Evolutionary conservation across 306 rosid species (phyloP), one percentile per base, ranked within the genome.

Genomic region (Corylus americana): DNA sequence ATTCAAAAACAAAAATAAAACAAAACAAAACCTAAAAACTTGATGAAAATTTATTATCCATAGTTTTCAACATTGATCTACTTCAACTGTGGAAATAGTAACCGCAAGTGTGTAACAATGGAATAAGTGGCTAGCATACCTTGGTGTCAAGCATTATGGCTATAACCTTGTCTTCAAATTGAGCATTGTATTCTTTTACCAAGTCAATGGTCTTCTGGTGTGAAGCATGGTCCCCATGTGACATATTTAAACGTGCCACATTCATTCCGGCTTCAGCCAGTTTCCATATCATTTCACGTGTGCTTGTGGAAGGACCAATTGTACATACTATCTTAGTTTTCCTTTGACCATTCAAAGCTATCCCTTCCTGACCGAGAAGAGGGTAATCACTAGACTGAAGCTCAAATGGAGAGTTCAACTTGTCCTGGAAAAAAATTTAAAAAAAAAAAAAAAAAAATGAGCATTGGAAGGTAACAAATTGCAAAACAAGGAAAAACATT

Each of bases 111-210:
- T 29, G 70, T 8, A 35, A 3, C 18, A 11, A 31, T 48, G 35
- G 73, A 79, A 35, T 27, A 70, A 13, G 73, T 6, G 37, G 7
- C 22, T 20, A 83, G 37, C 80, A 75, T 49, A 91, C 98, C 98
- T 95, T 95, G 70, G 98, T 95, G 85, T 95, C 98, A 73, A 95
- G 91, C 98, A 95, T 92, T 86, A 95, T 91, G 81, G 98, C 92
- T 12, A 95, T 83, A 51, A 87, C 97, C 82, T 86, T 92, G 73
- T 95, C 91, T 25, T 83, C 85, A 76, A 90, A 91, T 71, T 85
- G 93, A 78, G 96, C 84, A 61, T 95, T 95, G 90, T 91, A 95
- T 59, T 95, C 88, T 87, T 87, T 91, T 14, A 95, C 98, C 73
- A 90, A 75, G 81, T 95, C 87, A 77, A 95, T 89, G 20, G 98